Evolutionary conservation across 2,329 filamentous ascomycete species (phyloP).

Genomic region (Pseudocercospora ulei): DNA sequence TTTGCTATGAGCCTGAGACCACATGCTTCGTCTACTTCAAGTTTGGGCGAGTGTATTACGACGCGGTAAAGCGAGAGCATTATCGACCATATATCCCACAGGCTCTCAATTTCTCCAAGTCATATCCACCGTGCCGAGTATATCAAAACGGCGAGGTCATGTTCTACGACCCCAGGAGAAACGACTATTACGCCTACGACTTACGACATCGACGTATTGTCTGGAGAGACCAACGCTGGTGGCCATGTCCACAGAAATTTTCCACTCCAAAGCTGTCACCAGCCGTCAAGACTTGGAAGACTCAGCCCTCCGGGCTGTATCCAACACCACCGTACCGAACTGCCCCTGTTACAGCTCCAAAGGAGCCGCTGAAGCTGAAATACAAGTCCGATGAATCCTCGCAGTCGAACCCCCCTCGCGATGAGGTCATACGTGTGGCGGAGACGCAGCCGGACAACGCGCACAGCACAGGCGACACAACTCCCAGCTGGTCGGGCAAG

Average conservation of each 20-base stretch:
- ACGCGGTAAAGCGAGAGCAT: slow-evolving; percentile 14
- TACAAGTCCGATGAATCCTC: slow-evolving; percentile 8
- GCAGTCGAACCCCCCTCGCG: neutral
- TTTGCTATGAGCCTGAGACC: slow-evolving; percentile 16
- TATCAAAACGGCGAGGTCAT: slow-evolving; percentile 14
- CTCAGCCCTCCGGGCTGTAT: neutral
- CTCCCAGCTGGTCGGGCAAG: neutral
- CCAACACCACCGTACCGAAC: slow-evolving; percentile 2
- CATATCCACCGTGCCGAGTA: slow-evolving; percentile 12
- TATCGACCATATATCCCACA: slow-evolving; percentile 10
- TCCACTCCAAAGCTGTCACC: slow-evolving; percentile 5
- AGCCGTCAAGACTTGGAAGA: neutral
- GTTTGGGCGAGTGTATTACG: slow-evolving; percentile 13
- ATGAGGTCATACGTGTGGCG: slow-evolving; percentile 3
- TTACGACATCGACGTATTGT: slow-evolving; percentile 11
- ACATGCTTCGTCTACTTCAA: slow-evolving; percentile 14
- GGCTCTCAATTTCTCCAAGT: slow-evolving; percentile 10
- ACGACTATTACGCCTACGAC: slow-evolving; percentile 15
- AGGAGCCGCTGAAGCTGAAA: slow-evolving; percentile 7
- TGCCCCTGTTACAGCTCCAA: slow-evolving; percentile 1
- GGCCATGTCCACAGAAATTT: slow-evolving; percentile 15
- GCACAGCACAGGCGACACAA: neutral
- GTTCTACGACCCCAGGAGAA: slow-evolving; percentile 13
- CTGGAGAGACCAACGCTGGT: slow-evolving; percentile 15
- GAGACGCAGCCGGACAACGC: slow-evolving; percentile 11